These are phyloP conservation scores for Cicer chorassanicum DNA, from an alignment of 306 rosid genomes.

Conservation along the genomic window DNA sequence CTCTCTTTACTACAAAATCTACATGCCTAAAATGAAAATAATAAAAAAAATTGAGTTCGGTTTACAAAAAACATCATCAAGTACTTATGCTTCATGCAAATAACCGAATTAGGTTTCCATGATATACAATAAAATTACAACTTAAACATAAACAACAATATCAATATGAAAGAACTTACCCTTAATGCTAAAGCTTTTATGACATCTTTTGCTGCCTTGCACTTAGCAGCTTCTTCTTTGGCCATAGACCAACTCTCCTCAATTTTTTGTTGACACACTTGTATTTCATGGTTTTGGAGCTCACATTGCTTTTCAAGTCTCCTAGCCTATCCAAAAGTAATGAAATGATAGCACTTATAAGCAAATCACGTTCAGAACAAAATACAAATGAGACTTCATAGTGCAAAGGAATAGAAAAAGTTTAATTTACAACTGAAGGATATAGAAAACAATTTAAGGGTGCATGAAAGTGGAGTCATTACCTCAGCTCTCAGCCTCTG, in stretches of 20 bases:
- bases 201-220: slow-evolving; percentile 75
- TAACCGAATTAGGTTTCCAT: neutral
- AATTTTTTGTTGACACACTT: slow-evolving; percentile 59
- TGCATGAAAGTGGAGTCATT: slow-evolving; percentile 7
- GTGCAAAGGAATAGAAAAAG: slow-evolving; percentile 6
- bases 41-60: neutral
- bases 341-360: slow-evolving; percentile 25
- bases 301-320: slow-evolving; percentile 70
- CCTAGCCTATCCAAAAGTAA: slow-evolving; percentile 54
- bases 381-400: neutral
- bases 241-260: slow-evolving; percentile 72
- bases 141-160: neutral
- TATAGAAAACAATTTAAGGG: neutral
- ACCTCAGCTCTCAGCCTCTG: slow-evolving; percentile 72
- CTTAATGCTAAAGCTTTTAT: slow-evolving; percentile 73
- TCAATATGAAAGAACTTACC: slow-evolving; percentile 50
- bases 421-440: slow-evolving; percentile 27
- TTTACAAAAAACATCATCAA: neutral
- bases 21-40: neutral
- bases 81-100: neutral
- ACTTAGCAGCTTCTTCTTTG: slow-evolving; percentile 73
- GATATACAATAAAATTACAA: neutral
- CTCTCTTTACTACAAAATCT: no score
- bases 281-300: slow-evolving; percentile 56
- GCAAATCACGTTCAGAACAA: slow-evolving; percentile 18